Conservation (phyloP, 306 rosid species). For the Heteromeles arbutifolia region DNA sequence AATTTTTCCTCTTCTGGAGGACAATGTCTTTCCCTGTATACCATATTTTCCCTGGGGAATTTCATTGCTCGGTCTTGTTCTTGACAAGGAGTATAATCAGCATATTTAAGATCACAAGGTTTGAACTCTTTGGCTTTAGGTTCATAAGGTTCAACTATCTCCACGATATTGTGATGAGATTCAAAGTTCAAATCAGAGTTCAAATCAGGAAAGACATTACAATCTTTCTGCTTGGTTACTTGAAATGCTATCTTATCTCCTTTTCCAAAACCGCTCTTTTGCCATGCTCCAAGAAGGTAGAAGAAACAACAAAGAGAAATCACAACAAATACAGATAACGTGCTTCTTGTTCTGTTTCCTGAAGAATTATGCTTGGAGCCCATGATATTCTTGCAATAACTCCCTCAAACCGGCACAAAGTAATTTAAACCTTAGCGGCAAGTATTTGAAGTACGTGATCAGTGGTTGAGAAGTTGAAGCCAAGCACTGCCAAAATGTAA, state of each 20-base stretch:
- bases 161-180: conserved; percentile 59
- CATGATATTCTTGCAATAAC: conserved; percentile 34
- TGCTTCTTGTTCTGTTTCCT: conserved; percentile 52
- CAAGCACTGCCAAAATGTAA: background rate
- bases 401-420: conserved; percentile 24
- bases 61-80: conserved; percentile 95
- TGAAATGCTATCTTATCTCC: conserved; percentile 63
- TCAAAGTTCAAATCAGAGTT: conserved; percentile 55
- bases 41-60: conserved; percentile 92
- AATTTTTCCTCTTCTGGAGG: conserved; percentile 75
- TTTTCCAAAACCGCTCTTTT: conserved; percentile 81
- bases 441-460: conserved; percentile 2
- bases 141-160: conserved; percentile 38
- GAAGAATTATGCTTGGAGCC: conserved; percentile 53
- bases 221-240: conserved; percentile 58
- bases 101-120: conserved; percentile 55
- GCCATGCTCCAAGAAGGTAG: conserved; percentile 98
- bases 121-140: conserved; percentile 61
- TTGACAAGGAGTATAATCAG: conserved; percentile 96
- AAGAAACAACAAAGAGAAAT: conserved; percentile 78
- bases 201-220: conserved; percentile 35
- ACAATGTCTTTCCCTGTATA: conserved; percentile 96
- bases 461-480: conserved; percentile 13
- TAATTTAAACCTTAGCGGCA: conserved; percentile 8
- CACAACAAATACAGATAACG: conserved; percentile 67